Conservation (phyloP, 768 basidiomycete genomes). For the Artomyces pyxidatus region DNA sequence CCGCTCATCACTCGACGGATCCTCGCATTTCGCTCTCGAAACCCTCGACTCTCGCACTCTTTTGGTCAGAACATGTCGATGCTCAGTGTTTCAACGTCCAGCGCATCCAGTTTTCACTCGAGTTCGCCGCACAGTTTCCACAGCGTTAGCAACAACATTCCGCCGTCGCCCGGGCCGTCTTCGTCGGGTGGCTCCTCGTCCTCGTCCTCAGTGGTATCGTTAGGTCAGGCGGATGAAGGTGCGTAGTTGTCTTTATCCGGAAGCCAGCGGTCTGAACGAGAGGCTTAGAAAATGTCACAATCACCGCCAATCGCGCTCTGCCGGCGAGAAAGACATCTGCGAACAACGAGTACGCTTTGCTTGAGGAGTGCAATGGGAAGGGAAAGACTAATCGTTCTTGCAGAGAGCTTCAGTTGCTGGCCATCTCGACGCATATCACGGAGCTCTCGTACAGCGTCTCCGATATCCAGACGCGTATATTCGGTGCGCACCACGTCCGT, state of each 20-base stretch:
- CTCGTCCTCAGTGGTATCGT: conserved; percentile 48
- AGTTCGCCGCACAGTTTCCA: conserved; percentile 21
- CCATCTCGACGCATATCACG: conserved; percentile 79
- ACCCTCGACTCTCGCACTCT: conserved; percentile 15
- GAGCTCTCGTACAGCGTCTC: conserved; percentile 82
- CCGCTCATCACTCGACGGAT: conserved; percentile 41
- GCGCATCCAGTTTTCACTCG: conserved; percentile 14
- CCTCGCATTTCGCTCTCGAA: conserved; percentile 26
- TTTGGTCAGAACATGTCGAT: conserved; percentile 16
- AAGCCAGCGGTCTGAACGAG: conserved; percentile 3
- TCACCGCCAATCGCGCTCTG: conserved; percentile 46
- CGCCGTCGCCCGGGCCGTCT: conserved; percentile 19
- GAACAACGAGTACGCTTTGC: conserved; percentile 67
- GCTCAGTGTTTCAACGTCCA: conserved; percentile 8
- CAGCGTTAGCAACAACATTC: conserved; percentile 17
- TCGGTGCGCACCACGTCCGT: conserved; percentile 42
- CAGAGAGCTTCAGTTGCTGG: conserved; percentile 70
- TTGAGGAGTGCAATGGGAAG: too few species aligned
- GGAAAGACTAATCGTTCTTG: too few species aligned
- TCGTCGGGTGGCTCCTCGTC: conserved; percentile 26
- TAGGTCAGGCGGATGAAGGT: conserved; percentile 62
- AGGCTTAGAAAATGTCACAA: conserved; percentile 59
- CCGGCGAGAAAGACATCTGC: conserved; percentile 41
- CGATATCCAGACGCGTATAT: conserved; percentile 87
- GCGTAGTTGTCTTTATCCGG: conserved; percentile 16